These are phyloP conservation scores for Glycine latifolia DNA, from an alignment of 306 rosid genomes.

Conservation along the genomic window DNA sequence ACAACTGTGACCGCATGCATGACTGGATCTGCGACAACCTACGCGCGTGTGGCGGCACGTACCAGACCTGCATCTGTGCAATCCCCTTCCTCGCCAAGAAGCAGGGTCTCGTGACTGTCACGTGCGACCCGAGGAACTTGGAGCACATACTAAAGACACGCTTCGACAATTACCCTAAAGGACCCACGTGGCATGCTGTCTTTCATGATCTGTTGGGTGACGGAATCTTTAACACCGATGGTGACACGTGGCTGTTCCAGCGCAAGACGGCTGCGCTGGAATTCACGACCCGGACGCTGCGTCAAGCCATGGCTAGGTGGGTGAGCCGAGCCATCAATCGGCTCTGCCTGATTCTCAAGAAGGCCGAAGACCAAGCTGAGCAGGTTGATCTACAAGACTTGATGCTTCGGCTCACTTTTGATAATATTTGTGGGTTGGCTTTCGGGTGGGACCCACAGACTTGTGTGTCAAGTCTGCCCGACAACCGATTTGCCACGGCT, in stretches of 20 bases:
- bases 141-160: slow-evolving; percentile 90
- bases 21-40: slow-evolving; percentile 97
- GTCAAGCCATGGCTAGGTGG: slow-evolving; percentile 98
- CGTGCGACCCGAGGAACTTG: slow-evolving; percentile 89
- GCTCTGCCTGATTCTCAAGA: slow-evolving; percentile 63
- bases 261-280: slow-evolving; percentile 91
- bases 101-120: slow-evolving; percentile 98
- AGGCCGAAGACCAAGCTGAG: slow-evolving; percentile 57
- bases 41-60: slow-evolving; percentile 94
- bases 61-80: slow-evolving; percentile 99
- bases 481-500: slow-evolving; percentile 72
- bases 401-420: slow-evolving; percentile 85
- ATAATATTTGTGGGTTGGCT: slow-evolving; percentile 91
- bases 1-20: slow-evolving; percentile 86
- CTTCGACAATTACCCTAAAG: slow-evolving; percentile 91
- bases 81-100: slow-evolving; percentile 79
- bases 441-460: slow-evolving; percentile 85
- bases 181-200: slow-evolving; percentile 94
- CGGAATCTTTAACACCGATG: slow-evolving; percentile 92
- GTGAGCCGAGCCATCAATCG: slow-evolving; percentile 84
- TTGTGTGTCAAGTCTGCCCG: slow-evolving; percentile 63
- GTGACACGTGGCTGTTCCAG: slow-evolving; percentile 95
- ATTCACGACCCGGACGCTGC: slow-evolving; percentile 84
- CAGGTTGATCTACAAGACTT: slow-evolving; percentile 80
- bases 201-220: slow-evolving; percentile 89